Conservation (phyloP, 2,329 filamentous ascomycete genomes). For the Ascochyta clinopodiicola region DNA sequence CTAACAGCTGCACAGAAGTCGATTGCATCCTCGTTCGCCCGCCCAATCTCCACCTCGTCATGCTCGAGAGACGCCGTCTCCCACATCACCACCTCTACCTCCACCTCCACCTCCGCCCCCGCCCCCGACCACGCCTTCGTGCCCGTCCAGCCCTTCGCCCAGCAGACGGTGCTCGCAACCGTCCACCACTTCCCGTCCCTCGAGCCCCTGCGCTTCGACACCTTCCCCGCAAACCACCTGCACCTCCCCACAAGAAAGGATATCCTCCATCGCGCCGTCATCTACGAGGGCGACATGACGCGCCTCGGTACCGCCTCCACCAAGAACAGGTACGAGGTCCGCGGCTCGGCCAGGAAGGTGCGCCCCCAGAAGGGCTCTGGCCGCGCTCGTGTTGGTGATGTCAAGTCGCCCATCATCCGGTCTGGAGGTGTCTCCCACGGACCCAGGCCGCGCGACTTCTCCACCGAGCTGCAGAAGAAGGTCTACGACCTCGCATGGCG, state of each 20-base stretch:
- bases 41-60: slow-evolving; percentile 51
- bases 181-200: slow-evolving; percentile 89
- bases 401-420: slow-evolving; percentile 78
- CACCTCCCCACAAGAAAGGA: slow-evolving; percentile 87
- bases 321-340: slow-evolving; percentile 72
- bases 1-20: slow-evolving; percentile 37
- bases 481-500: slow-evolving; percentile 96
- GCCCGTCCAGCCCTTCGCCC: slow-evolving; percentile 39
- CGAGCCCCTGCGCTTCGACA: slow-evolving; percentile 78
- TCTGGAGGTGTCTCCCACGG: slow-evolving; percentile 91
- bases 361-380: slow-evolving; percentile 87
- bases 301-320: slow-evolving; percentile 74
- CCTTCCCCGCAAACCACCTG: slow-evolving; percentile 83
- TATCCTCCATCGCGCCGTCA: slow-evolving; percentile 87
- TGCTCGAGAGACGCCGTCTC: slow-evolving; percentile 60
- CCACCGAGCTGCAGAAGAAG: slow-evolving; percentile 81
- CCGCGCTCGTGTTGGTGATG: slow-evolving; percentile 76
- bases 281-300: slow-evolving; percentile 90
- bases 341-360: slow-evolving; percentile 83
- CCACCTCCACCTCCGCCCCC: slow-evolving; percentile 7
- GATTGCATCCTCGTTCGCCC: slow-evolving; percentile 31
- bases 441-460: slow-evolving; percentile 91
- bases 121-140: slow-evolving; percentile 42
- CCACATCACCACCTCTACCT: slow-evolving; percentile 51
- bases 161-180: slow-evolving; percentile 74